Base-by-base conservation (phyloP, 2,329 filamentous ascomycete species). In the Arachnopeziza araneosa region DNA sequence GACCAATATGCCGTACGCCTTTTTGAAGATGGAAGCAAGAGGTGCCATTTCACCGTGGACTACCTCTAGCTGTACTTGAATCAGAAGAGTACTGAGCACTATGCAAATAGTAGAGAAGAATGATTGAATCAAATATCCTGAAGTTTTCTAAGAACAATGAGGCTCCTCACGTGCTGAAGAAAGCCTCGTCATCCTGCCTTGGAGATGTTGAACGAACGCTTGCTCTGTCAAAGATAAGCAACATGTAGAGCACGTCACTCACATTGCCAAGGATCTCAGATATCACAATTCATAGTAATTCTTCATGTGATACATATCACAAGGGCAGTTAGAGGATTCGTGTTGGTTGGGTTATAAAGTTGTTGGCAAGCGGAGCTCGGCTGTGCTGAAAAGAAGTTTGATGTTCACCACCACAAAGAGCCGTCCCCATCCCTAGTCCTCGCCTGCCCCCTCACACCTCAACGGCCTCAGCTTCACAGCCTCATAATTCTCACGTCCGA, bases 1-100 rank as follows among this genome's bases (percentile, higher is more conserved):
- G 17, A 79, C 83, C 19, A 90, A 75, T 19, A 79, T 77, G 75
- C 80, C 81, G 54, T 69, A 70, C 30, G 69, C 69, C 67, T 77
- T 80, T 63, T 73, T 79, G 60, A 82, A 77, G 50, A 79, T 77
- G 1, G 77, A 72, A 52, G 75, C 71, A 50, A 79, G 62, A 57
- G 71, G 50, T n/a, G 62, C 53, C 68, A 70, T 70, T 32, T 56
- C 30, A 22, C 14, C 52, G 56, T 26, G 10, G 52, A 26, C 17
- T 7, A 6, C 24, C 52, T 44, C 17, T 12, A 14, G 17, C 12
- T 44, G 17, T 4, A 7, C 36, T 44, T 44, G 12, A 7, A 44
- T 44, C 12, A 44, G 17, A 44, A 44, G 12, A 44, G 26, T 30
- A 5, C 4, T 30, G 9, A 9, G 26, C 9, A 9, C 4, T 5